Conservation (phyloP, 2,329 filamentous ascomycete genomes). For the Ambrosiella beaveri region DNA sequence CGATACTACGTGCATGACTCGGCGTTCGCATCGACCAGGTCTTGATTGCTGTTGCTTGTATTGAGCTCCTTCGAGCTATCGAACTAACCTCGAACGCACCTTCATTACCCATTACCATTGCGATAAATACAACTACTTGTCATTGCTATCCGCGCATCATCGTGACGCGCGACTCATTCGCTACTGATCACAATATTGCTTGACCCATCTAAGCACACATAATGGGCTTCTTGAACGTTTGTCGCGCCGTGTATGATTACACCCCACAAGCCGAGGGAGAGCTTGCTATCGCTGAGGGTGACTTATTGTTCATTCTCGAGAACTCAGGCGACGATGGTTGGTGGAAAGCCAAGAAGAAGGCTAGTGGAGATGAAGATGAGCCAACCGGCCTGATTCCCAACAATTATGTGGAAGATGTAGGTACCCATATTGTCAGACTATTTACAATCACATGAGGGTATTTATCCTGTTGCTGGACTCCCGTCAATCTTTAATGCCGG, state of each 20-base stretch:
- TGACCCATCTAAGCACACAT: background rate
- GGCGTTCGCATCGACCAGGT: background rate
- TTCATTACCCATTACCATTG: too few species aligned
- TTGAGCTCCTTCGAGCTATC: background rate
- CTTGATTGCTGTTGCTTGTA: background rate
- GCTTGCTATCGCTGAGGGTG: conserved; percentile 68
- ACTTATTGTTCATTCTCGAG: conserved; percentile 74
- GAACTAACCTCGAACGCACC: background rate
- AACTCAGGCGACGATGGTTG: conserved; percentile 65
- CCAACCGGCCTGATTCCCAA: conserved; percentile 78
- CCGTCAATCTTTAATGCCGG: too few species aligned
- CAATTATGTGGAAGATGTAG: conserved; percentile 87
- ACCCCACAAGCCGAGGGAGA: conserved; percentile 71
- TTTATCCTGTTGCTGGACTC: background rate
- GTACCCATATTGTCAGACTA: conserved; percentile 3
- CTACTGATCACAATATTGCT: background rate
- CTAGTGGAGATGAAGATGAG: conserved; percentile 67
- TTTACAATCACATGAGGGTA: background rate
- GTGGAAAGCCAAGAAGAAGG: conserved; percentile 95
- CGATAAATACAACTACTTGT: background rate
- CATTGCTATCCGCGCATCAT: background rate
- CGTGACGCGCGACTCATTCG: background rate
- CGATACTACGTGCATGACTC: background rate
- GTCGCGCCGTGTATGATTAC: conserved; percentile 86
- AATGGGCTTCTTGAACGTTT: conserved; percentile 89